phyloP scores from a whole-genome alignment of 306 rosid species.

The Boehmeria nivea region DNA sequence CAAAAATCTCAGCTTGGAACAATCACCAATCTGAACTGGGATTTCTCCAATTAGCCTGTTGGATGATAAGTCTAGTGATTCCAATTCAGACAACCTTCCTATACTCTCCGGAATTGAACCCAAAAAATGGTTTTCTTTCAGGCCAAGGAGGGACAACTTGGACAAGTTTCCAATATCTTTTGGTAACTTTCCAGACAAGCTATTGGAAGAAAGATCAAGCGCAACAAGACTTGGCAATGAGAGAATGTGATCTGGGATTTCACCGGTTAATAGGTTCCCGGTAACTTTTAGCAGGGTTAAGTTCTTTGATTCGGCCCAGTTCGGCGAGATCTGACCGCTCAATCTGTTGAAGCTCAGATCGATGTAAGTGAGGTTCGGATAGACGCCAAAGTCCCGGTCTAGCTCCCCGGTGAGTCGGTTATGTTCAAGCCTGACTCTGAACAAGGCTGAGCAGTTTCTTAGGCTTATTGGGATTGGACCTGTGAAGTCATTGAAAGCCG shows the following conservation, averaged over 20 bases:
- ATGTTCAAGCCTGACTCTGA: slow-evolving; percentile 40
- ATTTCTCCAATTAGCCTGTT: slow-evolving; percentile 42
- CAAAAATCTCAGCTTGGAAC: slow-evolving; percentile 24
- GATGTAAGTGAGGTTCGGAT: slow-evolving; percentile 44
- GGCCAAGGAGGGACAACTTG: slow-evolving; percentile 8
- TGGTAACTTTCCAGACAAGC: slow-evolving; percentile 42
- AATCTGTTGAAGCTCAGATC: slow-evolving; percentile 45
- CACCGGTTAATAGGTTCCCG: slow-evolving; percentile 35
- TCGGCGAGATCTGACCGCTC: slow-evolving; percentile 31
- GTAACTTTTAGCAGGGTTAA: slow-evolving; percentile 27
- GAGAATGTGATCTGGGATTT: slow-evolving; percentile 38
- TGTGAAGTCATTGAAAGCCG: slow-evolving; percentile 36
- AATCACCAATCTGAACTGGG: slow-evolving; percentile 36
- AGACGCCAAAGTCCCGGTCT: slow-evolving; percentile 45
- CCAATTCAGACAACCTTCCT: slow-evolving; percentile 28
- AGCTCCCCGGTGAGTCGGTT: slow-evolving; percentile 32
- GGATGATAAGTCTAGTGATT: slow-evolving; percentile 32
- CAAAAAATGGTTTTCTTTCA: slow-evolving; percentile 34
- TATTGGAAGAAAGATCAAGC: slow-evolving; percentile 43
- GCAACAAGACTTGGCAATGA: slow-evolving; percentile 10
- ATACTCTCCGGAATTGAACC: slow-evolving; percentile 46
- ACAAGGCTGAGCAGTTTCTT: slow-evolving; percentile 36
- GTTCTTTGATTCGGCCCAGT: slow-evolving; percentile 42
- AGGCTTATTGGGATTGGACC: slow-evolving; percentile 49
- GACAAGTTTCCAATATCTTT: slow-evolving; percentile 28